Base-by-base conservation (phyloP, 1,139 yeast genomes). In the Kodamaea ohmeri region DNA sequence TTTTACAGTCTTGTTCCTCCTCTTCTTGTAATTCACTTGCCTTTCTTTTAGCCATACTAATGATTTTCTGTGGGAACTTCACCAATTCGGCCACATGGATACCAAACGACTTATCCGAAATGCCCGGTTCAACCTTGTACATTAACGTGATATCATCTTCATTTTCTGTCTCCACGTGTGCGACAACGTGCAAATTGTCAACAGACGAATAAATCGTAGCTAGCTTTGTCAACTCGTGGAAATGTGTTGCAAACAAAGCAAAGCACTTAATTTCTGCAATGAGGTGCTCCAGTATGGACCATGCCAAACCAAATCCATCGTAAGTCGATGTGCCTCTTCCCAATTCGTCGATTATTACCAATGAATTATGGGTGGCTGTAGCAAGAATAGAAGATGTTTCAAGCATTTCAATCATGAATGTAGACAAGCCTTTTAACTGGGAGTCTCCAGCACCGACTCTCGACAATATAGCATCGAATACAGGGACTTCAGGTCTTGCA, bases 401-500 rank as follows among this genome's bases (percentile, higher is more conserved):
- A 44, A 92, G 71, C 97, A 92, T 92, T 58, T 92, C 98, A 28
- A 95, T 89, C 98, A 92, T 92, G 52, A 92, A 92, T 0, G 98
- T 92, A 0, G 97, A 89, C 29, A 92, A 87, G 17, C 98, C 98
- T 60, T 90, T 90, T 52, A 92, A 71, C 60, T 92, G 98, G 0
- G 97, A 90, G 58, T 92, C 98, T 7, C 97, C 95, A 2, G 98
- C 97, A 12, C 98, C 98, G n/a, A 92, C 96, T 53, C 98, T 79
- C 11, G 97, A 95, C 45, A 92, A 72, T 9, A 92, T 85, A 1
- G 96, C 89, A 62, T 92, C 98, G 47, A 89, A 88, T 2, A 92
- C 71, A 4, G 90, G 80, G 28, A 92, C 58, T 51, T 86, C 90
- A 0, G 96, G 89, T 32, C 65, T 69, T 1, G 70, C 66, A 47